phyloP scores from a whole-genome alignment of 176 grass and related monocot species.

The Melocanna baccifera region DNA sequence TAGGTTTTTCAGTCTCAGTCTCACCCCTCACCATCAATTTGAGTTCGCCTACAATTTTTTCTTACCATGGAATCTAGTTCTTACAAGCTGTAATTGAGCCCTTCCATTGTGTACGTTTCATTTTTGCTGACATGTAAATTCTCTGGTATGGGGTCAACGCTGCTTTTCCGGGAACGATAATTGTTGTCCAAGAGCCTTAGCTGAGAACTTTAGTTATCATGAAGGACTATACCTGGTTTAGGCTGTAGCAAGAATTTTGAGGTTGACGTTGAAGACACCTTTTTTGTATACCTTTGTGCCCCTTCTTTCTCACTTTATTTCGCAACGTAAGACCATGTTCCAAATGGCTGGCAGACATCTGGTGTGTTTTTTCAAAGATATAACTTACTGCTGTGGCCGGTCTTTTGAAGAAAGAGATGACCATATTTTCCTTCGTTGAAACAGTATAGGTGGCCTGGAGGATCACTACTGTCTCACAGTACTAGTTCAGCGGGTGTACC shows the following conservation, averaged over 20 bases:
- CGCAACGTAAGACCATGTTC: background rate
- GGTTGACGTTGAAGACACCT: background rate
- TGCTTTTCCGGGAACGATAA: background rate
- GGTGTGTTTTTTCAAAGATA: background rate
- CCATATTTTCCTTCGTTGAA: background rate
- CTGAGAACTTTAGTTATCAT: background rate
- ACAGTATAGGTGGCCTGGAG: background rate
- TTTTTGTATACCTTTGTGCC: background rate
- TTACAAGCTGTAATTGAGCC: constrained; percentile 20
- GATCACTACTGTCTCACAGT: background rate
- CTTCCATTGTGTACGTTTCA: background rate
- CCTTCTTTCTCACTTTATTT: background rate
- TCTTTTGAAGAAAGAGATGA: background rate
- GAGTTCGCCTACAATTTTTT: background rate
- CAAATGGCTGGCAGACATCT: background rate
- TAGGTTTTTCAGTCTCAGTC: constrained; percentile 18
- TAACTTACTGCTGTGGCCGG: background rate
- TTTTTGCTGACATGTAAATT: constrained; percentile 35
- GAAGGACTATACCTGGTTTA: background rate
- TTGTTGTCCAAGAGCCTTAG: background rate
- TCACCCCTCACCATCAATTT: constrained; percentile 15
- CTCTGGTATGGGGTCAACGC: background rate
- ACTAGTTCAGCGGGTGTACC: no score
- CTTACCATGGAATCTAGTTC: constrained; percentile 17
- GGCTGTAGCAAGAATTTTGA: background rate